Evolutionary conservation across 345 rosid genomes (phyloP).

Genomic region (Lumnitzera racemosa): DNA sequence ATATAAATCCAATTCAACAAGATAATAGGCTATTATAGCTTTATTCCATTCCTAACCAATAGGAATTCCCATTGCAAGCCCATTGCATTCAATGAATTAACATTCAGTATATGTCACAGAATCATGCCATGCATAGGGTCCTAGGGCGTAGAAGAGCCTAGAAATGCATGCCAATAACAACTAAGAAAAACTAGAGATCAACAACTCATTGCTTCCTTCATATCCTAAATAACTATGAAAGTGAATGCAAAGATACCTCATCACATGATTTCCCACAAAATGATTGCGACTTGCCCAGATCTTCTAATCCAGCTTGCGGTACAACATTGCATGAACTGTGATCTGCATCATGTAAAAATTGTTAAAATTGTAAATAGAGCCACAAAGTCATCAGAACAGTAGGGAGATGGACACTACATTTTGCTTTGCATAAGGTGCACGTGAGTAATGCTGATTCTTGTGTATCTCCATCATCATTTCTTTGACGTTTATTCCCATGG

Average conservation of each 20-base stretch:
- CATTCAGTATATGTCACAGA: too few relatives aligned
- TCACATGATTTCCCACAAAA: constrained; percentile 82
- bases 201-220: neutral
- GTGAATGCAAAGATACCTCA: constrained; percentile 46
- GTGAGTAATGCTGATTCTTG: constrained; percentile 20
- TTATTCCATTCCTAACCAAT: too few relatives aligned
- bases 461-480: constrained; percentile 17
- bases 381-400: neutral
- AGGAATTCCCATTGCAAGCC: too few relatives aligned
- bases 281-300: constrained; percentile 20
- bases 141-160: too few relatives aligned
- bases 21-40: too few relatives aligned
- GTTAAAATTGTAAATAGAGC: constrained; percentile 3
- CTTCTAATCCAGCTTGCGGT: constrained; percentile 22
- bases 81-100: too few relatives aligned
- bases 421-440: constrained; percentile 70
- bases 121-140: too few relatives aligned
- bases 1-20: too few relatives aligned
- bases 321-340: constrained; percentile 52
- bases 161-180: too few relatives aligned
- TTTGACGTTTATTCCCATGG: constrained; percentile 26
- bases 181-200: too few relatives aligned
- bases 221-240: neutral
- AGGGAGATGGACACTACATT: constrained; percentile 41
- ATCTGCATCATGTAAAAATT: constrained; percentile 41